Conservation (phyloP, 257 asterid genomes). For the Capsicum pubescens region DNA sequence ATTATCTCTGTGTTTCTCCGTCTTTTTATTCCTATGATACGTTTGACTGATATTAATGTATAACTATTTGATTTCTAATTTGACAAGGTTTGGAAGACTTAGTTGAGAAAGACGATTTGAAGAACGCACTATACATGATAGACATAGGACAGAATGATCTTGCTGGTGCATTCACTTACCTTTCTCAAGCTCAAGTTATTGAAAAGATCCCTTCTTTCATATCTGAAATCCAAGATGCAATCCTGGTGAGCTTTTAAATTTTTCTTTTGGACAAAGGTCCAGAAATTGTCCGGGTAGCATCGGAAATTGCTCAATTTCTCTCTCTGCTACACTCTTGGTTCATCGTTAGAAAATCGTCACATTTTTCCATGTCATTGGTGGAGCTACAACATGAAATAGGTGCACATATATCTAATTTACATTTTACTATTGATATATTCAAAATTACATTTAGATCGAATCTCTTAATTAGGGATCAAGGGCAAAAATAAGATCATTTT, state of each 20-base stretch:
- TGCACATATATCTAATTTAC: neutral
- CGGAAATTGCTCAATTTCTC: neutral
- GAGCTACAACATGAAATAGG: neutral
- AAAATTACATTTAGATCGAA: neutral
- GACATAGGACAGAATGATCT: constrained; percentile 69
- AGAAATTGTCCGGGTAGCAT: neutral
- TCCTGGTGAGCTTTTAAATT: constrained; percentile 38
- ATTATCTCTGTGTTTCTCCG: too few relatives aligned
- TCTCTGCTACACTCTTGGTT: neutral
- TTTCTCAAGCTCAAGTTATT: constrained; percentile 44
- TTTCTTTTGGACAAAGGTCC: neutral
- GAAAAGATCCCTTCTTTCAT: constrained; percentile 52
- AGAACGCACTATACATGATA: constrained; percentile 46
- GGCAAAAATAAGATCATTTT: neutral
- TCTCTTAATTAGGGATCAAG: neutral
- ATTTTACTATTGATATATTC: neutral
- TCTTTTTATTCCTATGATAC: too few relatives aligned
- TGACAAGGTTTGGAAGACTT: constrained; percentile 32
- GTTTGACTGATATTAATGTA: neutral
- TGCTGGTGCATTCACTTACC: constrained; percentile 32
- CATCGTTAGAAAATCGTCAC: neutral
- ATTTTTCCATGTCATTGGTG: neutral
- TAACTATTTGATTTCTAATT: neutral
- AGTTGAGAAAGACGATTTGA: constrained; percentile 40
- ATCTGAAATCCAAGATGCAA: constrained; percentile 52